Evolutionary conservation across 306 rosid species (phyloP).

Genomic region (Citrullus mucosospermus): DNA sequence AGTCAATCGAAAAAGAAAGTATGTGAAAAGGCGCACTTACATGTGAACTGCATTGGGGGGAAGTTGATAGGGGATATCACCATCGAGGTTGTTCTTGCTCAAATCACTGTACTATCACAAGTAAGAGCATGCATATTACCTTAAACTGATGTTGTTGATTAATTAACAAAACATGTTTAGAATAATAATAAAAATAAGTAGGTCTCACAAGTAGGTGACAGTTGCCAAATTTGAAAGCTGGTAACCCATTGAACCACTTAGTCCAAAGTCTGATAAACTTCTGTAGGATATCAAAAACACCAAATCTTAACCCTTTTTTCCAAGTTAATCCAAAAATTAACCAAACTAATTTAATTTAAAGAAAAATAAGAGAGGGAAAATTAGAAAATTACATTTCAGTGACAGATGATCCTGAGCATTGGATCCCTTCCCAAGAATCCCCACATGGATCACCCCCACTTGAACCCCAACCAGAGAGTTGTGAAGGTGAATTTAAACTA

Average conservation of each 20-base stretch:
- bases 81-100: conserved; percentile 70
- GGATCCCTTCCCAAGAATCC: conserved; percentile 67
- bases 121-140: conserved; percentile 16
- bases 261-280: conserved; percentile 44
- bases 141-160: conserved; percentile 19
- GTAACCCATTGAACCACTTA: conserved; percentile 68
- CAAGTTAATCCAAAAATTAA: background rate
- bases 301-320: background rate
- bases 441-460: conserved; percentile 94
- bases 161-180: background rate
- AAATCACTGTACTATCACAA: conserved; percentile 86
- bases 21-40: conserved; percentile 24
- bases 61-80: conserved; percentile 80
- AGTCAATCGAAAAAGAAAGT: background rate
- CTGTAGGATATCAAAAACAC: conserved; percentile 21
- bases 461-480: conserved; percentile 50
- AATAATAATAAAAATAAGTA: conserved; percentile 8
- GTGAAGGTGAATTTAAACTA: conserved; percentile 54
- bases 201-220: conserved; percentile 68
- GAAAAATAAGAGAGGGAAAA: background rate
- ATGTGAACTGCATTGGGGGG: conserved; percentile 61
- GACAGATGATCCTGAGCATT: conserved; percentile 73
- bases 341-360: background rate
- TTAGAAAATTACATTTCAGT: conserved; percentile 48
- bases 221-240: conserved; percentile 65